These are phyloP conservation scores for Plasmodium cynomolgi DNA, from an alignment of 169 alveolate genomes.

Conservation along the genomic window DNA sequence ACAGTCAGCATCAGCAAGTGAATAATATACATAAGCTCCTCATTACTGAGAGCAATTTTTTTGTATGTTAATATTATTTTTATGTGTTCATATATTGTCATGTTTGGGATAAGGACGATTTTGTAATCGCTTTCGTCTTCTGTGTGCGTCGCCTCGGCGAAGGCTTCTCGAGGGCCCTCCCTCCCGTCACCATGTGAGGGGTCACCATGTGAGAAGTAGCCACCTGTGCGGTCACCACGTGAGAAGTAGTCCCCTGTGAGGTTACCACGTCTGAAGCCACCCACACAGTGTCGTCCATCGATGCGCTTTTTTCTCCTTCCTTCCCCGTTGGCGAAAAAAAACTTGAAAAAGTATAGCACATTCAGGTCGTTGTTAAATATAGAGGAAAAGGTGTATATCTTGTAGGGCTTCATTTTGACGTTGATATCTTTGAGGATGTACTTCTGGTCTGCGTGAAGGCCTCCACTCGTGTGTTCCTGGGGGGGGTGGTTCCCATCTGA, in stretches of 20 bases:
- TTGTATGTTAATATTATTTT: conserved; percentile 36
- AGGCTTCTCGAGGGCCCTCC: not conserved
- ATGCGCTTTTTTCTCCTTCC: not conserved
- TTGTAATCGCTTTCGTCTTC: conserved; percentile 16
- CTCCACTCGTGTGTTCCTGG: not conserved
- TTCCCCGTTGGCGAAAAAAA: conserved; percentile 8
- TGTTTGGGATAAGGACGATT: conserved; percentile 28
- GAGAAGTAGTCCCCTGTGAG: too few species aligned
- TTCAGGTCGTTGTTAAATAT: conserved; percentile 66
- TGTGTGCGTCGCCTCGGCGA: not conserved
- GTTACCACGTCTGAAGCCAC: too few species aligned
- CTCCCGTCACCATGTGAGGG: not conserved
- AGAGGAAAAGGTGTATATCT: conserved; percentile 59
- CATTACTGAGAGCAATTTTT: conserved; percentile 4
- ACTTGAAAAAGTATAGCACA: conserved; percentile 51
- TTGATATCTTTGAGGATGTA: conserved; percentile 50
- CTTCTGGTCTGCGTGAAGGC: not conserved
- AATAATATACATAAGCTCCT: conserved; percentile 33
- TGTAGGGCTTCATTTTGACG: conserved; percentile 40
- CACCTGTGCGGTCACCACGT: too few species aligned
- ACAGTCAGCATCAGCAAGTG: conserved; percentile 44
- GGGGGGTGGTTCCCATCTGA: not conserved
- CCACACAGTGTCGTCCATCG: too few species aligned
- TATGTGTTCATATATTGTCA: conserved; percentile 69
- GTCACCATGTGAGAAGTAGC: too few species aligned